Percentiles rank a stretch among this genome's conserved stretches.
Conservation (phyloP, 2,329 filamentous ascomycete genomes). For the Claviceps africana region DNA sequence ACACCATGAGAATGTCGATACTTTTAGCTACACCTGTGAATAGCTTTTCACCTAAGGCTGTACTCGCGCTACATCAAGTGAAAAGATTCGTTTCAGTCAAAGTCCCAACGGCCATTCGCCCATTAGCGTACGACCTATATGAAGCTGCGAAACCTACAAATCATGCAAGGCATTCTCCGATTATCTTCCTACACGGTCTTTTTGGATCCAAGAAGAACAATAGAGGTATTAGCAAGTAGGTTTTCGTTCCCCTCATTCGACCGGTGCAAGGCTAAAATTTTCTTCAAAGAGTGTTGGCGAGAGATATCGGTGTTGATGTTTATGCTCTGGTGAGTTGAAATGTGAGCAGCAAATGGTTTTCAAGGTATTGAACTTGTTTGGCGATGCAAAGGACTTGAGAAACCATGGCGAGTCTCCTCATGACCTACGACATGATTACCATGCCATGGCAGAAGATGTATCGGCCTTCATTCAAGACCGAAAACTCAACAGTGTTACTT, state of each 20-base stretch:
- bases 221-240: constrained; percentile 83
- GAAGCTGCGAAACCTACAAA: constrained; percentile 32
- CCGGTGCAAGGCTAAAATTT: neutral
- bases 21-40: neutral
- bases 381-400: constrained; percentile 54
- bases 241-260: constrained; percentile 5
- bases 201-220: constrained; percentile 97
- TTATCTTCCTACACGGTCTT: constrained; percentile 81
- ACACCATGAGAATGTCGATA: neutral
- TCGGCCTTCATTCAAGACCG: constrained; percentile 63
- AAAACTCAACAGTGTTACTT: constrained; percentile 51
- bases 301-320: constrained; percentile 65
- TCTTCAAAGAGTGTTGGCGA: constrained; percentile 53
- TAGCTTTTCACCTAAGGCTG: neutral
- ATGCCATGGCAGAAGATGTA: constrained; percentile 69
- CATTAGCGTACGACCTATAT: constrained; percentile 53
- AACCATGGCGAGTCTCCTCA: constrained; percentile 92
- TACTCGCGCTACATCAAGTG: neutral
- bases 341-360: neutral
- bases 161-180: constrained; percentile 39
- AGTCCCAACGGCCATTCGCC: constrained; percentile 9
- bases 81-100: neutral
- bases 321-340: constrained; percentile 56
- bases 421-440: constrained; percentile 61
- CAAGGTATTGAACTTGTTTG: constrained; percentile 1